Evolutionary conservation across 768 basidiomycete species (phyloP).

Genomic region (Tricholoma terreum): DNA sequence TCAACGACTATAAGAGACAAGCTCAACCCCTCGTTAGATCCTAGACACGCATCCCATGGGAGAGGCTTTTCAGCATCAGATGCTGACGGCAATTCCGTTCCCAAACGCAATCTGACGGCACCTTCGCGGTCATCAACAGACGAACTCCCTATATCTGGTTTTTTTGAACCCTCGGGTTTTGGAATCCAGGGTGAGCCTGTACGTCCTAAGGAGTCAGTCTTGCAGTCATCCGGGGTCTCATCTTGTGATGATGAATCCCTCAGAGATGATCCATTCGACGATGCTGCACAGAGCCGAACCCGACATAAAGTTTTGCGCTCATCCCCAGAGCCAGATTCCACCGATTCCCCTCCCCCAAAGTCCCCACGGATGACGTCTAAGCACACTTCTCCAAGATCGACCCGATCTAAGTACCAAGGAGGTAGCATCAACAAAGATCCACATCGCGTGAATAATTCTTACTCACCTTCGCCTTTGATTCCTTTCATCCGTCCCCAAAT

Average conservation of each 20-base stretch:
- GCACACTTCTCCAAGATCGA: conserved; percentile 15
- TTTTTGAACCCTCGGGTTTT: neutral
- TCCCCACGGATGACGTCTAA: conserved; percentile 19
- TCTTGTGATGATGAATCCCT: conserved; percentile 10
- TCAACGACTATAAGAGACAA: neutral
- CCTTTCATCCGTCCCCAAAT: neutral
- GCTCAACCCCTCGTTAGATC: neutral
- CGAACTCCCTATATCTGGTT: neutral
- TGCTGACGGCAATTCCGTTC: neutral
- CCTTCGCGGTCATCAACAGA: neutral
- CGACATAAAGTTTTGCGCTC: conserved; percentile 7
- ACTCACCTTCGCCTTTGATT: conserved; percentile 8
- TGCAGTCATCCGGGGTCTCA: neutral
- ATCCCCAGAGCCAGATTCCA: conserved; percentile 20
- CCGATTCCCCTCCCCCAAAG: conserved; percentile 5
- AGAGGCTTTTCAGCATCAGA: neutral
- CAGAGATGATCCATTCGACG: conserved; percentile 8
- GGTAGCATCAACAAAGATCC: neutral
- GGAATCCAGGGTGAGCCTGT: neutral
- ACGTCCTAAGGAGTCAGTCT: neutral
- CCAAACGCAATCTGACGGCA: neutral
- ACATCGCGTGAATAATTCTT: neutral
- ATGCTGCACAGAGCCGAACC: neutral
- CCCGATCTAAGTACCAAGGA: neutral
- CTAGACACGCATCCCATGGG: too few relatives aligned